phyloP scores from a whole-genome alignment of 140 eudicot genomes.

The Bidens hawaiensis region DNA sequence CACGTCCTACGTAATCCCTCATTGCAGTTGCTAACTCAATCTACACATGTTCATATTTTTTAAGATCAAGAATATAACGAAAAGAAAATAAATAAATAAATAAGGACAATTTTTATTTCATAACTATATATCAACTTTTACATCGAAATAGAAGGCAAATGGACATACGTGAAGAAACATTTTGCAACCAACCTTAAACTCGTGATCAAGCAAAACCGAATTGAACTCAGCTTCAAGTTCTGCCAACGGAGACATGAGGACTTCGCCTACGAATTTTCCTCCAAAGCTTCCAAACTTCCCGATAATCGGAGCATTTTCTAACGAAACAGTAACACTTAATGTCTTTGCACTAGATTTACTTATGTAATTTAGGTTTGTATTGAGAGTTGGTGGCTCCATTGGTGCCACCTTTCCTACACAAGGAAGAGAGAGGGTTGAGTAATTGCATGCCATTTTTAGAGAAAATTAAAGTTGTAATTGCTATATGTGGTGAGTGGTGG shows the following conservation, averaged over 20 bases:
- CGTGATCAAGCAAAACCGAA: constrained; percentile 28
- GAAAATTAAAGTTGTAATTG: neutral
- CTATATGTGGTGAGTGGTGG: neutral
- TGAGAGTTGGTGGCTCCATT: constrained; percentile 12
- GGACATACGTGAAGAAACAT: neutral
- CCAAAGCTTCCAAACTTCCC: constrained; percentile 72
- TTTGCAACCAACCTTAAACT: constrained; percentile 51
- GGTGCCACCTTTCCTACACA: constrained; percentile 16
- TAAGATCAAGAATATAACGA: neutral
- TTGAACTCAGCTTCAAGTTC: constrained; percentile 51
- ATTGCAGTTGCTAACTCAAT: constrained; percentile 47
- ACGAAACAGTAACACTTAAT: neutral
- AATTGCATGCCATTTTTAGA: constrained; percentile 17
- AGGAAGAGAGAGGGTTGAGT: constrained; percentile 3
- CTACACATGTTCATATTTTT: constrained; percentile 5
- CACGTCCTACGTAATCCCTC: constrained; percentile 64
- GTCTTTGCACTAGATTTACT: constrained; percentile 20
- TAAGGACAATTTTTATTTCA: no score
- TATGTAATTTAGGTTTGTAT: constrained; percentile 7
- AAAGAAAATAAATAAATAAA: no score
- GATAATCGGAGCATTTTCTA: neutral
- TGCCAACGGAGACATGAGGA: constrained; percentile 39
- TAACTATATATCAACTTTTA: no score
- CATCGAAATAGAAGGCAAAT: no score
- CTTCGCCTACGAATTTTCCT: constrained; percentile 62